Conservation (phyloP, 108 stramenopile genomes). For the Aurantiochytrium sp. region DNA sequence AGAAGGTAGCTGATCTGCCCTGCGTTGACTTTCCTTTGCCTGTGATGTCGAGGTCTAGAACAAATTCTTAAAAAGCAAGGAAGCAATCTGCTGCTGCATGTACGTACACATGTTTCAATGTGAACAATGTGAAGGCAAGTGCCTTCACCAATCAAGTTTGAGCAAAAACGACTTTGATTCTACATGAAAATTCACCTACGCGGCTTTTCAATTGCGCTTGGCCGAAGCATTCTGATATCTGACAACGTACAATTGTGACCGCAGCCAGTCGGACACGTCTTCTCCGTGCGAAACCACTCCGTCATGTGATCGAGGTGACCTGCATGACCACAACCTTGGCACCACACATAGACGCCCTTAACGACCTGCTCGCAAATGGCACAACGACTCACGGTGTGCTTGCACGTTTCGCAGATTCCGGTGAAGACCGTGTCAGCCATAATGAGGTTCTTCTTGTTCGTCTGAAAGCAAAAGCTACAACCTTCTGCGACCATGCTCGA, state of each 20-base stretch:
- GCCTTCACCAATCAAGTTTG: no score
- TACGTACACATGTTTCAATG: no score
- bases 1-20: no score
- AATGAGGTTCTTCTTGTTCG: not conserved
- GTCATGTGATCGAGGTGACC: conserved; percentile 19
- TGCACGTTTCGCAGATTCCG: not conserved
- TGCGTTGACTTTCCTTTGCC: no score
- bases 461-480: not conserved
- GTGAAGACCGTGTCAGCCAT: not conserved
- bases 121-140: no score
- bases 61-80: no score
- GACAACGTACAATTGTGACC: not conserved
- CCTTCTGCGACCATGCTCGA: not conserved
- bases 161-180: no score
- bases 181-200: no score
- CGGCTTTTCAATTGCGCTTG: no score
- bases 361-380: conserved; percentile 1
- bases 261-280: conserved; percentile 18
- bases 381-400: not conserved
- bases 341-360: not conserved
- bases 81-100: no score
- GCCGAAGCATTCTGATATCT: no score
- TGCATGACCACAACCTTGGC: conserved; percentile 7
- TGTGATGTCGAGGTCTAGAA: no score
- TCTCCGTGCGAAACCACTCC: conserved; percentile 15